Evolutionary conservation across 192 early-diverging fungal species (phyloP).

Genomic region (Coemansia sp.): DNA sequence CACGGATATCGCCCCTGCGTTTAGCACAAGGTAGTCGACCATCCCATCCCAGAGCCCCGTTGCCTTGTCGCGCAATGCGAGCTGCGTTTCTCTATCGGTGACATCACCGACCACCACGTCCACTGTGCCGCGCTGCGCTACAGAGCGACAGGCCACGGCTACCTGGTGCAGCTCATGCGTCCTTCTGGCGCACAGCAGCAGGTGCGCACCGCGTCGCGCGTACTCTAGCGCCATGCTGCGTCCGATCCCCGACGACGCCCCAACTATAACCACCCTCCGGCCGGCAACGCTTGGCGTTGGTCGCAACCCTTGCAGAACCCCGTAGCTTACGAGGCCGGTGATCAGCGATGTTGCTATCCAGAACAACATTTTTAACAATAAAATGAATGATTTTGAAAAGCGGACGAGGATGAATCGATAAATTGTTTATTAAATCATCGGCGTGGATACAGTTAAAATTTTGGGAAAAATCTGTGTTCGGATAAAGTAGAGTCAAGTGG

Average conservation of each 20-base stretch:
- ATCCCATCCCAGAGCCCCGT: slow-evolving; percentile 27
- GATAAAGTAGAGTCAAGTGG: no score
- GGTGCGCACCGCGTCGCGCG: slow-evolving; percentile 61
- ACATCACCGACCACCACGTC: slow-evolving; percentile 61
- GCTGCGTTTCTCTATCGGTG: slow-evolving; percentile 58
- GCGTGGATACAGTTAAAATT: no score
- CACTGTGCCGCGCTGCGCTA: slow-evolving; percentile 1
- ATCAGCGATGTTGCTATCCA: slow-evolving; percentile 12
- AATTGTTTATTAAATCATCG: no score
- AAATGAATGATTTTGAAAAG: background rate
- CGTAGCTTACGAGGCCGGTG: slow-evolving; percentile 3
- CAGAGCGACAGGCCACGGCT: slow-evolving; percentile 48
- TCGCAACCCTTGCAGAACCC: slow-evolving; percentile 5
- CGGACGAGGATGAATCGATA: background rate
- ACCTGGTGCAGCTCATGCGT: slow-evolving; percentile 56
- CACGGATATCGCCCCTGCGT: slow-evolving; percentile 77
- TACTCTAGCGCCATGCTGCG: slow-evolving; percentile 66
- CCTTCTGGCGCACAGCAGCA: slow-evolving; percentile 71
- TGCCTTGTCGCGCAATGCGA: slow-evolving; percentile 36
- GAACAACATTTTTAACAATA: slow-evolving; percentile 9
- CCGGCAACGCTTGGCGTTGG: slow-evolving; percentile 22
- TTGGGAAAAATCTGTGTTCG: background rate
- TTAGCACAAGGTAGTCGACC: slow-evolving; percentile 73
- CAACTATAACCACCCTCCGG: slow-evolving; percentile 70
- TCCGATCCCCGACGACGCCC: slow-evolving; percentile 81